Evolutionary conservation across 768 basidiomycete genomes (phyloP).

Genomic region (Boletus speciosus): DNA sequence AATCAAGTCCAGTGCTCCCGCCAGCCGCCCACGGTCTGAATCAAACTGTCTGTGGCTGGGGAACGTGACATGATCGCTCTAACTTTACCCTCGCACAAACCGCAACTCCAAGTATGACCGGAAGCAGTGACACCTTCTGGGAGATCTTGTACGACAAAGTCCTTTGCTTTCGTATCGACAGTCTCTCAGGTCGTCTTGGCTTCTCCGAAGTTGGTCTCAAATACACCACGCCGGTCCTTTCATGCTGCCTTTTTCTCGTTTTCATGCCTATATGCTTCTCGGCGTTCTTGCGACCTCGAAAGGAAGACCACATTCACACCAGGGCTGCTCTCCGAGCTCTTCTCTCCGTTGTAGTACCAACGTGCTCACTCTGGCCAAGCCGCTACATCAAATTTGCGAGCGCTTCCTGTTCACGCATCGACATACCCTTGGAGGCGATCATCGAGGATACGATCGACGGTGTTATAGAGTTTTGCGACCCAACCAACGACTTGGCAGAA

Average conservation of each 20-base stretch:
- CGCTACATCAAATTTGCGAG: conserved; percentile 34
- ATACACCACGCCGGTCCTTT: background rate
- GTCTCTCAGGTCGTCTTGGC: background rate
- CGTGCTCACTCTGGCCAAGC: conserved; percentile 43
- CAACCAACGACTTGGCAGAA: conserved; percentile 33
- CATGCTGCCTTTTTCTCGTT: conserved; percentile 10
- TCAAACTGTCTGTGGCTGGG: no score
- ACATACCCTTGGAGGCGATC: conserved; percentile 35
- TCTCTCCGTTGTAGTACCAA: conserved; percentile 41
- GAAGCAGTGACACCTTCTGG: conserved; percentile 2
- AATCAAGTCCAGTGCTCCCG: no score
- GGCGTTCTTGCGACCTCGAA: conserved; percentile 6
- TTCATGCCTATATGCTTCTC: conserved; percentile 3
- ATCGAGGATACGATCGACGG: conserved; percentile 37
- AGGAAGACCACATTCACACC: conserved; percentile 10
- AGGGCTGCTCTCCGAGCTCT: conserved; percentile 35
- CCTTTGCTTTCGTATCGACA: background rate
- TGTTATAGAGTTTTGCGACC: conserved; percentile 43
- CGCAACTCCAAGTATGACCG: conserved; percentile 4
- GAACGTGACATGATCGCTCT: no score
- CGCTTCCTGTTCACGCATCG: conserved; percentile 21
- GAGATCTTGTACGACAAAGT: background rate
- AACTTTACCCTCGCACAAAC: background rate
- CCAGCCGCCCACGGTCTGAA: no score
- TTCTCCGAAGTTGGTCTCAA: background rate